Conservation (phyloP, 2,329 filamentous ascomycete species). For the Huntiella omanensis region DNA sequence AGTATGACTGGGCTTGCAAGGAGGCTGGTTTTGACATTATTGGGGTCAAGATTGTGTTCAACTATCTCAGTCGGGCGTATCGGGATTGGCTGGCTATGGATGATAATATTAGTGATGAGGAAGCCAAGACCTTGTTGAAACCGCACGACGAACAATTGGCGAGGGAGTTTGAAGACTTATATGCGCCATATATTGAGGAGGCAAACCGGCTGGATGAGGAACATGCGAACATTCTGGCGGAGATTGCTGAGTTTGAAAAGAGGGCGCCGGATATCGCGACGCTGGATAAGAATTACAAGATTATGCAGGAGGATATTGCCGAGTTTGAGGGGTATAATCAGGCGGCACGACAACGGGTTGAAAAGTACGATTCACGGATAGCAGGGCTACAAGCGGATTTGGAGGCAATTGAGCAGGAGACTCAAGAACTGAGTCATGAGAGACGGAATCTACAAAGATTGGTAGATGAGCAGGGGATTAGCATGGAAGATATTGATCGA, state of each 20-base stretch:
- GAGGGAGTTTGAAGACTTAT: slow-evolving; percentile 64
- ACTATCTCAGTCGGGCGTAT: slow-evolving; percentile 79
- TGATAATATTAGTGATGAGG: slow-evolving; percentile 72
- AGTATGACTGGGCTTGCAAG: slow-evolving; percentile 77
- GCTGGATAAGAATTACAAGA: slow-evolving; percentile 75
- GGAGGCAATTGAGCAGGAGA: slow-evolving; percentile 54
- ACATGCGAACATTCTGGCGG: slow-evolving; percentile 58
- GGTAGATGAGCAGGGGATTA: slow-evolving; percentile 85
- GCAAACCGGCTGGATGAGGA: slow-evolving; percentile 74
- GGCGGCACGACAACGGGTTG: slow-evolving; percentile 62
- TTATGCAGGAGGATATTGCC: slow-evolving; percentile 80
- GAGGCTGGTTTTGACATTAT: slow-evolving; percentile 76
- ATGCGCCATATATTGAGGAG: slow-evolving; percentile 69
- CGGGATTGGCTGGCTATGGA: slow-evolving; percentile 87
- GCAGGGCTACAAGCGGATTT: slow-evolving; percentile 74
- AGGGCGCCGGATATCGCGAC: slow-evolving; percentile 66
- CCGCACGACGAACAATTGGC: slow-evolving; percentile 84
- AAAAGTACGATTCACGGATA: slow-evolving; percentile 71
- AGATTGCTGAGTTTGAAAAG: slow-evolving; percentile 80
- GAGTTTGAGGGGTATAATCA: slow-evolving; percentile 95
- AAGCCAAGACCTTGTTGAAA: slow-evolving; percentile 56
- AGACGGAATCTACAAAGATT: slow-evolving; percentile 60
- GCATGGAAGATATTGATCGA: slow-evolving; percentile 95
- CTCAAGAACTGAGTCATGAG: slow-evolving; percentile 68
- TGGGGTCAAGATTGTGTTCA: slow-evolving; percentile 83